Evolutionary conservation across 345 rosid species (phyloP), one percentile per base, ranked within the genome.

Genomic region (Citropsis articulata): DNA sequence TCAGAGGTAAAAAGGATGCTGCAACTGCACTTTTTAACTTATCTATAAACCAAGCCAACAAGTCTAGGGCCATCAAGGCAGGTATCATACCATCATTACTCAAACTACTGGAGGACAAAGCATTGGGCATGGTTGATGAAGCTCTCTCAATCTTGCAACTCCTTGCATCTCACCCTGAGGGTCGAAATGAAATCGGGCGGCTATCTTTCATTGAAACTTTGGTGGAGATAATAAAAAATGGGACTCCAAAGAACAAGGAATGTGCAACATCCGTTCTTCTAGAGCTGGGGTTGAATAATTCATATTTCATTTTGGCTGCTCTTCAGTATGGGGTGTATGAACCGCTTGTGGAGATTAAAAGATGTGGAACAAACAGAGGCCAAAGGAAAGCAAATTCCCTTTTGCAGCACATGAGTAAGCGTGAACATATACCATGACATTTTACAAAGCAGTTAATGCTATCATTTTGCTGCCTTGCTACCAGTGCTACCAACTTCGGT

Each of bases 171-270:
- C 92, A 85, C 36, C 86, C 89, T 0, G 83, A 79, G 42, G 92
- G 89, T 5, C 75, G 82, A 69, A 76, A 77, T 4, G 84, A 86
- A 63, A 85, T 85, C 8, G 86, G 91, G 45, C 77, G 59, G 48
- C 72, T 81, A 12, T 77, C 88, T 7, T 88, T 89, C 71, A 84
- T 89, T 56, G 66, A 79, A 75, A 89, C 85, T 1, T 71, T 90
- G 27, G 91, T 90, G 4, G 90, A 84, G n/a, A 87, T 90, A 63
- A 86, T 87, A 13, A 78, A 78, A 55, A 78, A 35, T 14, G 92
- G 94, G 59, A 89, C 90, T 7, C 89, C 91, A 6, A 90, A 87
- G 87, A 90, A 86, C 89, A 85, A 89, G 86, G 94, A 90, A 81
- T 89, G 91, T 4, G 90, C 91, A 0, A 77, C 87, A 1, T 84